Evolutionary conservation across 2,329 filamentous ascomycete species (phyloP), one percentile per base, ranked within the genome.

Genomic region (Sporothrix protearum): DNA sequence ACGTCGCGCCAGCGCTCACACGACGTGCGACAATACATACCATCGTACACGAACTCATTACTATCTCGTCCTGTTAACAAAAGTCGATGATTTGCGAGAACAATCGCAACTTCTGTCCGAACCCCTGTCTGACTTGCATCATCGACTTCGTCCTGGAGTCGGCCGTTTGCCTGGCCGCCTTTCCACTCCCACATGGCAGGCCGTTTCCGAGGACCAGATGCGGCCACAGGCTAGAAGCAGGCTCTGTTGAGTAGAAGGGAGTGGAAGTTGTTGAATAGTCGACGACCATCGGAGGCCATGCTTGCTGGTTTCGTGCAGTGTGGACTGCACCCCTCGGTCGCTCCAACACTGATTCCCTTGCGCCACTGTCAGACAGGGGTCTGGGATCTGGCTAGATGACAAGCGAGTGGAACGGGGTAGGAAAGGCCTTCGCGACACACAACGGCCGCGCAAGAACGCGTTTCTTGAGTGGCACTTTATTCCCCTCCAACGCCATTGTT

Each of bases 311-410:
- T 53, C 22, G 42, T 53, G 28, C 45, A 33, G 36, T 30, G 45
- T 51, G 25, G 30, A 3, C 45, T 33, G 9, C 22, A 19, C 22
- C 45, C 64, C 63, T n/a, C n/a, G 28, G 45, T 67, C 64, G 36
- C 19, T 25, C 36, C 36, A 30, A 55, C 30, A 28, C 19, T 45
- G 30, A n/a, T 30, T 22, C 33, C 25, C 53, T 59, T 59, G 14
- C 36, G 68, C 53, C 53, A 69, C 39, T 63, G 68, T 25, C 68
- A 51, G 68, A 63, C 68, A 61, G 39, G 67, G 68, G 68, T 61
- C 39, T 19, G 16, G 68, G 53, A 61, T 51, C 28, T 61, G 68
- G n/a, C 49, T 16, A 22, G 22, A 59, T 69, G 42, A 63, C 53
- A 70, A 57, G 67, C 36, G 36, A 33, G 51, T 47, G 36, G 63